phyloP scores from a whole-genome alignment of 2,329 filamentous ascomycete species.

The Elsinoe necatrix region DNA sequence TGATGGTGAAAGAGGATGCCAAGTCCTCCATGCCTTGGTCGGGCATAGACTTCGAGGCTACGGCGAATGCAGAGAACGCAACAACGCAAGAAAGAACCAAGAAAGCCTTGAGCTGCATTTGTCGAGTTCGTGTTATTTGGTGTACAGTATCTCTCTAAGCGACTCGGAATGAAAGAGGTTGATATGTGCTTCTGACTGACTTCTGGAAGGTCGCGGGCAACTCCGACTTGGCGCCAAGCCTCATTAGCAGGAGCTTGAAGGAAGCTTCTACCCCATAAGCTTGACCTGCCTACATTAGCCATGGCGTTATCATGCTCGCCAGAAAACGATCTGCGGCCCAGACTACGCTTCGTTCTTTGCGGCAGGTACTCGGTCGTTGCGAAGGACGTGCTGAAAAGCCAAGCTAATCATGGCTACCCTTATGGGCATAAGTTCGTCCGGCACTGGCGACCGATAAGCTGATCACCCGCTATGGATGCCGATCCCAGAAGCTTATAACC shows the following conservation, averaged over 20 bases:
- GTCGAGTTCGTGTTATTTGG: neutral
- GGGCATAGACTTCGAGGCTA: neutral
- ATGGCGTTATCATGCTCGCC: neutral
- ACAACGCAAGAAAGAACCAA: neutral
- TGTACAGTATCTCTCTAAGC: neutral
- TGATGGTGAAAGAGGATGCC: constrained; percentile 1
- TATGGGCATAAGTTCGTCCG: neutral
- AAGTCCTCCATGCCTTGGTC: neutral
- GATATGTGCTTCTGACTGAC: neutral
- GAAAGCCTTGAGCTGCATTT: neutral
- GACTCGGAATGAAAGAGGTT: neutral
- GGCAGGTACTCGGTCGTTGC: neutral
- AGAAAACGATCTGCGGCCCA: neutral
- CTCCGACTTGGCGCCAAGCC: neutral
- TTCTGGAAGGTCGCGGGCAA: neutral
- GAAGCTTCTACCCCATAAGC: neutral
- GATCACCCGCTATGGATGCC: neutral
- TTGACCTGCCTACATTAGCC: constrained; percentile 1
- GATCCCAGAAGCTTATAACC: neutral
- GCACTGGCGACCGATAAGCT: neutral
- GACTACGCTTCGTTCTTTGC: neutral
- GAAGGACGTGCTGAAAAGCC: neutral
- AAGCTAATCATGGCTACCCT: neutral
- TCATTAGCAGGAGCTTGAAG: neutral
- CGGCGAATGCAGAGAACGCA: neutral